Evolutionary conservation across 164 flowering plant genomes (phyloP), one percentile per base, ranked within the genome.

Genomic region (Chimonanthus praecox): DNA sequence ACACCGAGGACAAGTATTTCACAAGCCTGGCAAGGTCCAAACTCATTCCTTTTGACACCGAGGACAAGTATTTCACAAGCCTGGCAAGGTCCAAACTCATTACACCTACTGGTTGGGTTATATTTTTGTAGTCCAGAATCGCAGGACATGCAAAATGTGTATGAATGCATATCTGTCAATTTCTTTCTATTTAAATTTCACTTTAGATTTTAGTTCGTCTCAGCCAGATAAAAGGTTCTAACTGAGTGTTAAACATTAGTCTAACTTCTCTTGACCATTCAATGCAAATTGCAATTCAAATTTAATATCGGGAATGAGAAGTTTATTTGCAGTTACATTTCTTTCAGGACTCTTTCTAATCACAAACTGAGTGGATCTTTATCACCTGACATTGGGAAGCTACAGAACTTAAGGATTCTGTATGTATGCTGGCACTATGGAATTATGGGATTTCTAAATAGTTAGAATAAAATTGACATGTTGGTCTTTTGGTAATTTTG

Each of bases 331-430:
- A 10, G 6, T 54, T 18, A 18, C 33, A 64, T 48, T 47, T 73
- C 58, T 77, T 77, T 67, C 87, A 95, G 99, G 90, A 88, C 80
- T 76, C 92, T 95, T 74, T 72, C 92, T 33, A 62, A 77, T 72
- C 94, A 87, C 83, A 92, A 80, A 80, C 63, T 95, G 77, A 88
- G 92, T 84, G 99, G 99, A 63, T 77, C 88, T 8, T 76, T 95
- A 80, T 86, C 99, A n/a, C 86, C 98, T 74, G 99, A 89, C 65
- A 82, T 95, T 79, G 98, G 98, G 84, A 95, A 89, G 84, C 88
- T 95, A 16, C 90, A 86, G 44, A 87, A 82, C 51, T 79, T 95
- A 85, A 85, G 78, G 74, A 18, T 82, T 80, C 79, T 95, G 99
- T 95, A 89, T 75, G 98, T 82, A 63, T 33, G 47, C 6, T 62